Evolutionary conservation across 1,139 yeast genomes (phyloP), one percentile per base, ranked within the genome.

Genomic region (Geotrichum macrosporum): DNA sequence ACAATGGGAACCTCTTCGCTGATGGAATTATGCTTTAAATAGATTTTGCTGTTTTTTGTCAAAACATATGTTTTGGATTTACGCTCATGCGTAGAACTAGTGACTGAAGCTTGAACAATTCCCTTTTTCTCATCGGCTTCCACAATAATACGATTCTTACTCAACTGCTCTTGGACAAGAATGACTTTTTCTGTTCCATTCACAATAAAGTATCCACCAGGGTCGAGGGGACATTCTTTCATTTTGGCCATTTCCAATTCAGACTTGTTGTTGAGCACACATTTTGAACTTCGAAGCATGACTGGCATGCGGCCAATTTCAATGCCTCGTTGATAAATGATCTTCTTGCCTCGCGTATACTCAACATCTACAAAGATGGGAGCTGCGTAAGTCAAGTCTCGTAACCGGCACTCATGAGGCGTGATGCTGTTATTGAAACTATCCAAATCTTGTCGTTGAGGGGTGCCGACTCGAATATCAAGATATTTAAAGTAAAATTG

Each of bases 41-140:
- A 92, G 22, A 92, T 87, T 59, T 83, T 85, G 50, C 81, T 94
- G 63, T 89, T 85, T 60, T 89, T 92, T 29, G 96, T 85, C 41
- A 92, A 81, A 36, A 92, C 96, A 61, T 94, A 92, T 0, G 98
- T 92, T 65, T 92, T 92, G 29, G 97, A 89, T 64, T 92, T 94
- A 66, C 98, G 79, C 67, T 92, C 99, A 66, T 92, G 98, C 1
- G 99, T 92, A 2, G 96, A 87, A 10, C 96, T 87, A 0, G 98
- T 92, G 18, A 92, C 99, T 1, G 96, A 86, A 0, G 98, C 97
- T 66, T 92, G 98, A 15, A 89, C 96, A 24, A 92, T 82, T 5
- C 81, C 85, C 67, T 94, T 94, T 66, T 88, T 87, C 55, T 86
- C 95, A 64, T 92, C 98, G 0, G 96, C 92, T 67, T 92, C 99